A percentile compares a stretch with the other conserved stretches of the same genome.
These are phyloP conservation scores for Penicillium palitans DNA, from an alignment of 2,329 filamentous ascomycete species.

Conservation along the genomic window DNA sequence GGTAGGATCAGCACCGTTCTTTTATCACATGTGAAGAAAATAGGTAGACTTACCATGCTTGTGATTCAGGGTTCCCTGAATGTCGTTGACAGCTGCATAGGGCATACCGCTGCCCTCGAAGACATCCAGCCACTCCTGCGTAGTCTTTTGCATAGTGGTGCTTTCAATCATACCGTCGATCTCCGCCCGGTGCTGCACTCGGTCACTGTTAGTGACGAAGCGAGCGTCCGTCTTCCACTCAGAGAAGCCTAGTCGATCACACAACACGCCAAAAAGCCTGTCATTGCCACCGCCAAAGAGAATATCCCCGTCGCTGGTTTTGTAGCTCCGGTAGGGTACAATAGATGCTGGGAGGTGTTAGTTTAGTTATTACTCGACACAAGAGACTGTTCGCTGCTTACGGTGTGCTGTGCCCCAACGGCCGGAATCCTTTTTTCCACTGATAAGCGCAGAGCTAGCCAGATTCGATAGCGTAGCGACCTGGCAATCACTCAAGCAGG, in stretches of 20 bases:
- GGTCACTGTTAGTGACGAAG: constrained; percentile 59
- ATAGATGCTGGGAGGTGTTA: constrained; percentile 70
- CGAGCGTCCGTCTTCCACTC: constrained; percentile 60
- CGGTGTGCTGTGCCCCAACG: constrained; percentile 97
- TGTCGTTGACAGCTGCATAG: constrained; percentile 91
- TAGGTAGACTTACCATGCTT: constrained; percentile 64
- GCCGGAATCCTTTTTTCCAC: constrained; percentile 80
- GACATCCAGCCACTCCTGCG: constrained; percentile 79
- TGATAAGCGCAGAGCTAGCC: constrained; percentile 86
- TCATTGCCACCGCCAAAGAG: constrained; percentile 66
- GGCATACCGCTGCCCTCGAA: constrained; percentile 93
- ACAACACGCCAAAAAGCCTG: constrained; percentile 60
- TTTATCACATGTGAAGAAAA: not conserved
- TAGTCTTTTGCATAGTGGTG: constrained; percentile 74
- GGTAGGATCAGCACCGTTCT: not conserved
- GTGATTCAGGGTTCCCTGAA: constrained; percentile 79
- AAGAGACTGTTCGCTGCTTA: constrained; percentile 41
- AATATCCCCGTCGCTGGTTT: constrained; percentile 63
- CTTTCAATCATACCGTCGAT: constrained; percentile 78
- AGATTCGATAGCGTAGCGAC: constrained; percentile 94
- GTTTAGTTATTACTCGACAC: not conserved
- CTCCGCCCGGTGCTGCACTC: constrained; percentile 67
- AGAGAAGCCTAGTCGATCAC: constrained; percentile 56
- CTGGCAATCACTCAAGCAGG: constrained; percentile 88
- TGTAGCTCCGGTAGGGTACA: constrained; percentile 87